A percentile compares a stretch with the other conserved stretches of the same genome.
phyloP scores from a whole-genome alignment of 2,329 filamentous ascomycete species.

The Hymenoscyphus albidus region DNA sequence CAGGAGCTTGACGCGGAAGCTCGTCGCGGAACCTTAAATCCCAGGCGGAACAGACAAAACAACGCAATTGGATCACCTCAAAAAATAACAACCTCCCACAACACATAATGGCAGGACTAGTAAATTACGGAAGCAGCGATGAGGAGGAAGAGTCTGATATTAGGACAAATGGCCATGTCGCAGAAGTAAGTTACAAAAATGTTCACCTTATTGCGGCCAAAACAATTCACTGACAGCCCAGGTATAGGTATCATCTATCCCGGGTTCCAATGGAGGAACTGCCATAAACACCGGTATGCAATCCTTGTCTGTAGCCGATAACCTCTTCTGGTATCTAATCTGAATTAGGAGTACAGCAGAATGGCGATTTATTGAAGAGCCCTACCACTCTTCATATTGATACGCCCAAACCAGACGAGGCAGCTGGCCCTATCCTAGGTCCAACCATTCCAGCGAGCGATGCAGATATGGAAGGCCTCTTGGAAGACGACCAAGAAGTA shows the following conservation, averaged over 20 bases:
- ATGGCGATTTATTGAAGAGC: slow-evolving; percentile 8
- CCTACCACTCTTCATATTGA: neutral
- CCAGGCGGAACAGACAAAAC: slow-evolving; percentile 9
- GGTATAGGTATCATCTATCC: slow-evolving; percentile 20
- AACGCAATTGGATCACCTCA: neutral
- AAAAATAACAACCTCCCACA: neutral
- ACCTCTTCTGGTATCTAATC: slow-evolving; percentile 15
- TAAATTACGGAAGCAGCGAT: slow-evolving; percentile 40
- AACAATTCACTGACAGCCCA: slow-evolving; percentile 24
- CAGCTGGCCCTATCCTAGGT: slow-evolving; percentile 30
- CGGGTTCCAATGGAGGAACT: slow-evolving; percentile 19
- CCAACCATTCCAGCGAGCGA: slow-evolving; percentile 23
- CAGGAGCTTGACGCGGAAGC: slow-evolving; percentile 25
- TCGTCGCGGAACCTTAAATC: slow-evolving; percentile 15
- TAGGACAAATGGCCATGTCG: slow-evolving; percentile 15
- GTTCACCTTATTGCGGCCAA: neutral
- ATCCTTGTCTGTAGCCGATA: neutral
- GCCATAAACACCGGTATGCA: slow-evolving; percentile 21
- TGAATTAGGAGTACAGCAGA: slow-evolving; percentile 17
- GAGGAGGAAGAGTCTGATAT: slow-evolving; percentile 33
- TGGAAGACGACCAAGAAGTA: slow-evolving; percentile 32
- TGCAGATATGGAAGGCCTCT: slow-evolving; percentile 16
- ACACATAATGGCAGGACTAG: slow-evolving; percentile 34
- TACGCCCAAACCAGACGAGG: slow-evolving; percentile 21
- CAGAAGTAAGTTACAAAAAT: slow-evolving; percentile 22